Evolutionary conservation across 805 yeast species (phyloP).

Genomic region (Wickerhamomyces alni): DNA sequence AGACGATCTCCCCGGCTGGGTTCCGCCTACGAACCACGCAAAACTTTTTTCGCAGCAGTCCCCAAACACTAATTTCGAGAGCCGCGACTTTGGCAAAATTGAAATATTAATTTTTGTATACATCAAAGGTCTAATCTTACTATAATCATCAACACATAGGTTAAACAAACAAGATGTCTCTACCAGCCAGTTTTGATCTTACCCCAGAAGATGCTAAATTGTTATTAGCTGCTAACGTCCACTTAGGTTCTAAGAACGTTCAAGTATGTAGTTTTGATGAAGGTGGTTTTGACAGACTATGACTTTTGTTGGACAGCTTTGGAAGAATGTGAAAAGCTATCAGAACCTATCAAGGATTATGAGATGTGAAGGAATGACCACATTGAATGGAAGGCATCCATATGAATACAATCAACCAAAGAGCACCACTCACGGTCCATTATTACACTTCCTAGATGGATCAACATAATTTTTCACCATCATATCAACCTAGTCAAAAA

Average conservation of each 20-base stretch:
- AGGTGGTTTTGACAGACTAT: neutral
- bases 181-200: slow-evolving; percentile 85
- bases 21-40: neutral
- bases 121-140: slow-evolving; percentile 3
- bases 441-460: too few species aligned
- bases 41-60: slow-evolving; percentile 8
- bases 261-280: slow-evolving; percentile 61
- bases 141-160: slow-evolving; percentile 1
- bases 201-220: slow-evolving; percentile 99
- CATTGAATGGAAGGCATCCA: too few species aligned
- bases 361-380: neutral
- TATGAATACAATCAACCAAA: too few species aligned
- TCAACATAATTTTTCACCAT: too few species aligned
- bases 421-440: too few species aligned
- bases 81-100: slow-evolving; percentile 7
- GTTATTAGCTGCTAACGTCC: slow-evolving; percentile 98
- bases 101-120: slow-evolving; percentile 17
- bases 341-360: neutral
- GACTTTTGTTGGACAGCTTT: neutral
- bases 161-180: slow-evolving; percentile 45
- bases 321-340: neutral
- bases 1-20: neutral
- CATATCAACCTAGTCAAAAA: too few species aligned
- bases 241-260: slow-evolving; percentile 99
- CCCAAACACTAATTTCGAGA: slow-evolving; percentile 8